Evolutionary conservation across 2,329 filamentous ascomycete genomes (phyloP).

Genomic region (Plenodomus tracheiphilus): DNA sequence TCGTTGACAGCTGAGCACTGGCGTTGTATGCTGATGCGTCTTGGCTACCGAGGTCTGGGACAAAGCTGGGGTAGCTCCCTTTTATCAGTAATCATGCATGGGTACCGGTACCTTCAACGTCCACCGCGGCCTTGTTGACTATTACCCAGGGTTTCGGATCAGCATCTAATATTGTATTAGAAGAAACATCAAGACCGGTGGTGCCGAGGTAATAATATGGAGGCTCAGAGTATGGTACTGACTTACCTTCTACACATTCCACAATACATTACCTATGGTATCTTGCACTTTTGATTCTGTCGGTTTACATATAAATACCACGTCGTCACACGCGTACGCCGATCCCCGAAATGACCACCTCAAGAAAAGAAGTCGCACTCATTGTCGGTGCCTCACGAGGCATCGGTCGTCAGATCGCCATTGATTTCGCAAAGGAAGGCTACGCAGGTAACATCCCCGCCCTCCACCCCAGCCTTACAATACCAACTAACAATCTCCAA

Average conservation of each 20-base stretch:
- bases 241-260: no score
- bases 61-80: not conserved
- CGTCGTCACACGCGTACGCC: not conserved
- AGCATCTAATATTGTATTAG: no score
- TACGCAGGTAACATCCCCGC: conserved; percentile 76
- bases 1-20: no score
- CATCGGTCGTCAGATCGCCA: conserved; percentile 78
- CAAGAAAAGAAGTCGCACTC: conserved; percentile 62
- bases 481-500: conserved; percentile 7
- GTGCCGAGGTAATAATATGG: conserved; percentile 1
- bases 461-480: not conserved
- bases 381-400: conserved; percentile 77
- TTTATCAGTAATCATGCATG: conserved; percentile 27
- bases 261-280: no score
- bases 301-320: not conserved
- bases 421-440: conserved; percentile 72
- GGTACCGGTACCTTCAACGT: not conserved
- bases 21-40: conserved; percentile 1
- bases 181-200: no score
- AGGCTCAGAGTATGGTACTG: not conserved
- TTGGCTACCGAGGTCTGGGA: conserved; percentile 32
- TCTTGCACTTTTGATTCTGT: not conserved
- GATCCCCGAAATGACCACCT: conserved; percentile 8
- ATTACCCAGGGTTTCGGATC: no score
- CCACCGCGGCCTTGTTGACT: not conserved